phyloP scores from a whole-genome alignment of 768 basidiomycete genomes.

The Suillus cothurnatus region DNA sequence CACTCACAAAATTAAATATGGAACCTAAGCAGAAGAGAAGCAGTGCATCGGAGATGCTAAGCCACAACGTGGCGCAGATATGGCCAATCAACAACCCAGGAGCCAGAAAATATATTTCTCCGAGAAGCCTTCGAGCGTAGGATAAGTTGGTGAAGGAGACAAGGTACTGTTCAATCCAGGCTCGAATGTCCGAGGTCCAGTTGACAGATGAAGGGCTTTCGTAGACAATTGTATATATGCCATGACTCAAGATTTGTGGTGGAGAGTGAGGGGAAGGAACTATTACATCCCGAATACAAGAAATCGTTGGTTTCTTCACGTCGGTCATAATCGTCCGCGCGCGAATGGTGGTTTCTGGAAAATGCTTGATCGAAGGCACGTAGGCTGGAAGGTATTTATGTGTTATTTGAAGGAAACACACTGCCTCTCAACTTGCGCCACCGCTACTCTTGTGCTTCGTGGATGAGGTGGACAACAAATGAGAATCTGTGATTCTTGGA shows the following conservation, averaged over 20 bases:
- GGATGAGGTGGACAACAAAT: not conserved
- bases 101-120: constrained; percentile 23
- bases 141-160: constrained; percentile 4
- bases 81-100: constrained; percentile 24
- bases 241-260: constrained; percentile 14
- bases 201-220: constrained; percentile 15
- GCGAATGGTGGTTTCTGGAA: not conserved
- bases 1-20: constrained; percentile 30
- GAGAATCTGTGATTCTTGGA: constrained; percentile 12
- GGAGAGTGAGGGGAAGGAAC: not conserved
- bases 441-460: constrained; percentile 10
- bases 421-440: constrained; percentile 3
- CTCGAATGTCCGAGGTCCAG: not conserved
- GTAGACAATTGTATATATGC: constrained; percentile 26
- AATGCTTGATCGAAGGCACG: not conserved
- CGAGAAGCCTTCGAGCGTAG: constrained; percentile 12
- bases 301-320: not conserved
- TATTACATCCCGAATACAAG: not conserved
- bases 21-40: constrained; percentile 37
- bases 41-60: constrained; percentile 34
- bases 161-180: not conserved
- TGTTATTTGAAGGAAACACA: constrained; percentile 1
- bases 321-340: not conserved
- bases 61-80: constrained; percentile 33
- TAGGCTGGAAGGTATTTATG: constrained; percentile 21